Percentiles rank a stretch among this genome's conserved stretches.
Conservation (phyloP, 139 green algal species). For the Raphidocelis subcapitata region DNA sequence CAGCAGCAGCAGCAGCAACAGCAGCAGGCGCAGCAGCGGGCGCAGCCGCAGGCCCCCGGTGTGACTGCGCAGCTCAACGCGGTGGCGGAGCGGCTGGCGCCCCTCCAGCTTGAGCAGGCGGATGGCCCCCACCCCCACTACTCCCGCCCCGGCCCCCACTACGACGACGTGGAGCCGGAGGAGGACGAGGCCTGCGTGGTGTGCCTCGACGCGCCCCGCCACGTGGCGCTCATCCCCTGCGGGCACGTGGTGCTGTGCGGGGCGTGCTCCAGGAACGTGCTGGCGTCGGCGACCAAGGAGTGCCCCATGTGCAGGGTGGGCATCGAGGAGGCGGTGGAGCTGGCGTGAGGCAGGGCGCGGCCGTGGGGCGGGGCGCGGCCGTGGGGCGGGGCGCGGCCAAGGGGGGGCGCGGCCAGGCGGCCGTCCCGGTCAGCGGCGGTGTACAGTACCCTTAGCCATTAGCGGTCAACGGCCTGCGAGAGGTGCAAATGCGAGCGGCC, state of each 20-base stretch:
- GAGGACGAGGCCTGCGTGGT: constrained; percentile 46
- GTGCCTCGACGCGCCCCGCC: constrained; percentile 28
- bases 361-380: too few relatives aligned
- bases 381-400: too few relatives aligned
- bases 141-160: too few relatives aligned
- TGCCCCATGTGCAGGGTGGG: constrained; percentile 26
- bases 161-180: constrained; percentile 13
- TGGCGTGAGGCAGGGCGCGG: too few relatives aligned
- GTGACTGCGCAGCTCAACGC: not conserved
- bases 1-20: not conserved
- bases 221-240: constrained; percentile 46
- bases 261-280: constrained; percentile 20
- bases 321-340: constrained; percentile 1
- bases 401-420: too few relatives aligned
- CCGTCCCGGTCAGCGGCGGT: too few relatives aligned
- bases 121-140: too few relatives aligned
- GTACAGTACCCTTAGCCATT: too few relatives aligned
- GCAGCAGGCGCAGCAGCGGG: not conserved
- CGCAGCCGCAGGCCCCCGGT: not conserved
- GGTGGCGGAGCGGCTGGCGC: not conserved
- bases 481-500: too few relatives aligned
- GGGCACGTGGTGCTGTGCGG: constrained; percentile 55
- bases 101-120: not conserved
- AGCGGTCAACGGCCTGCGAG: too few relatives aligned
- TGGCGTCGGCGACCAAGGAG: not conserved